Base-by-base conservation (phyloP, 2,329 filamentous ascomycete genomes). In the Colletotrichum lupini region DNA sequence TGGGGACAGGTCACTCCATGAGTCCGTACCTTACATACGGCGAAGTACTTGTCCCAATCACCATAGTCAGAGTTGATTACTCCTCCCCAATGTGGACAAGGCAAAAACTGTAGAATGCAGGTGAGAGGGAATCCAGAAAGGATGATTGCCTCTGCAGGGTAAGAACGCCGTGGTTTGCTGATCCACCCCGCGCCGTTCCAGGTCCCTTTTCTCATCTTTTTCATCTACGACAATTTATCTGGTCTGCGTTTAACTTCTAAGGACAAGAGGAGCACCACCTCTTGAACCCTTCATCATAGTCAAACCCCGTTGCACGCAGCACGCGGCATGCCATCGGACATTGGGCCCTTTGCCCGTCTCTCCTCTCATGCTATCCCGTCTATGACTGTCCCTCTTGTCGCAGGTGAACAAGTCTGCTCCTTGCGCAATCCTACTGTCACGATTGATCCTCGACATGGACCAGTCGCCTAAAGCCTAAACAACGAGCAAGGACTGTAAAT, bases 321-420 rank as follows among this genome's bases (percentile, higher is more conserved):
- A 49, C 24, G 53, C 53, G 22, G 19, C 42, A n/a, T 49, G 42
- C 42, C 19, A 49, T 49, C 42, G 16, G 24, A 46, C 60, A 32
- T 53, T 66, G 53, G 63, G 24, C 53, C 56, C 49, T 63, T 32
- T n/a, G 22, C 56, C 32, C 37, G 37, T 42, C n/a, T 32, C 24
- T n/a, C 7, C 42, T 49, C 19, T 49, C 16, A n/a, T 49, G 8
- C 19, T 49, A 49, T 42, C 9, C 37, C 37, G 14, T 42, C 42
- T n/a, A 22, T 22, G 42, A n/a, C 42, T 22, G 42, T 49, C 42
- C 42, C 49, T 22, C 35, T 52, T 42, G 70, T 65, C 66, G 66
- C 70, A 73, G 70, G 66, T 70, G 30, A 60, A 60, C 55, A 64
- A 56, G 66, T 59, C 66, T 64, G 59, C 66, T 73, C 66, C 66